Conservation (phyloP, 2,329 filamentous ascomycete genomes). For the Fusarium oligoseptatum region DNA sequence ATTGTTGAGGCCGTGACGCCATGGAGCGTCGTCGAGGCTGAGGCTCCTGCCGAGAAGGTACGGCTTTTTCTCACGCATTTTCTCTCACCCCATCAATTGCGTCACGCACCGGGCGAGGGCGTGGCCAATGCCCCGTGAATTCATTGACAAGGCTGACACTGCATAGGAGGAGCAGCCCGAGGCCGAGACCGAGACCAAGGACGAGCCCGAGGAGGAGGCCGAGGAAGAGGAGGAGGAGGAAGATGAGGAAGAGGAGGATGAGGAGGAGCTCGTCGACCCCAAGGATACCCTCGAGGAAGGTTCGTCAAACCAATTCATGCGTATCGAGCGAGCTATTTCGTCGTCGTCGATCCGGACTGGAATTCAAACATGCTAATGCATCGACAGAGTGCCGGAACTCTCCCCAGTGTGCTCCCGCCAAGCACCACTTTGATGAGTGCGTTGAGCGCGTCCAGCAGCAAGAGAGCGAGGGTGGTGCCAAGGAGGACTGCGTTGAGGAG, state of each 20-base stretch:
- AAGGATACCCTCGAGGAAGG: slow-evolving; percentile 93
- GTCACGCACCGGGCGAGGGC: slow-evolving; percentile 7
- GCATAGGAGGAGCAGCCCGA: slow-evolving; percentile 58
- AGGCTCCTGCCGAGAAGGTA: slow-evolving; percentile 75
- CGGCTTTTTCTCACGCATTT: slow-evolving; percentile 45
- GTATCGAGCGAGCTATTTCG: slow-evolving; percentile 37
- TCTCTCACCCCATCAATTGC: slow-evolving; percentile 36
- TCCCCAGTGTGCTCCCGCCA: slow-evolving; percentile 84
- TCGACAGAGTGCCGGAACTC: slow-evolving; percentile 88
- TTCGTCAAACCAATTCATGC: slow-evolving; percentile 63
- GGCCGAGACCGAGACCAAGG: slow-evolving; percentile 62
- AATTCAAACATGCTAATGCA: slow-evolving; percentile 38
- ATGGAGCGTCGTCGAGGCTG: slow-evolving; percentile 74
- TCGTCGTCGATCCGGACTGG: slow-evolving; percentile 19
- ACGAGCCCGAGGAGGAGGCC: slow-evolving; percentile 56
- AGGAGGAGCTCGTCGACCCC: slow-evolving; percentile 87
- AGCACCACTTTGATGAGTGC: slow-evolving; percentile 99
- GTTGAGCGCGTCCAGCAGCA: slow-evolving; percentile 83
- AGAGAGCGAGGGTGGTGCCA: slow-evolving; percentile 75
- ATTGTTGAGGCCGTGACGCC: slow-evolving; percentile 74
- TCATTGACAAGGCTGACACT: slow-evolving; percentile 30
- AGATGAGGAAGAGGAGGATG: slow-evolving; percentile 75
- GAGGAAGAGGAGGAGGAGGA: slow-evolving; percentile 64
- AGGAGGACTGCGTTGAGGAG: slow-evolving; percentile 99
- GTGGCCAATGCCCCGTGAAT: background rate